phyloP scores from a whole-genome alignment of 352 stramenopile genomes.

The Globisporangium takayamanum region DNA sequence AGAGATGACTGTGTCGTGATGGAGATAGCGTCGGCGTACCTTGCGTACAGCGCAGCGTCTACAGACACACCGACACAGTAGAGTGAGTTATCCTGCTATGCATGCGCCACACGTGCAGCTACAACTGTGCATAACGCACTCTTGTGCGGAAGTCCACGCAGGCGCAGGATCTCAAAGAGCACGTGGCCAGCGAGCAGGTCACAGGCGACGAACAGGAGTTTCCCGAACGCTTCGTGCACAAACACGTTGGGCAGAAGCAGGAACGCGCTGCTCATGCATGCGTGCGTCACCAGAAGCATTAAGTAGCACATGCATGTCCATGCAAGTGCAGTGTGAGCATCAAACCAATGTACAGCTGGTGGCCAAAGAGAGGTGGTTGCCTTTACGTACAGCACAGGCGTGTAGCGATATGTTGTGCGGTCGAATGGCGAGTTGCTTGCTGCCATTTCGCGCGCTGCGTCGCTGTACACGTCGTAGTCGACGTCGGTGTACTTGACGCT shows the following conservation, averaged over 20 bases:
- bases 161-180: constrained; percentile 82
- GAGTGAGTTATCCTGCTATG: background rate
- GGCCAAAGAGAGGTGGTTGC: too few species aligned
- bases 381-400: constrained; percentile 87
- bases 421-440: constrained; percentile 90
- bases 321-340: background rate
- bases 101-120: too few species aligned
- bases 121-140: constrained; percentile 17
- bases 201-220: constrained; percentile 94
- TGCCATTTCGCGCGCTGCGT: constrained; percentile 91
- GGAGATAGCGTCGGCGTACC: constrained; percentile 16
- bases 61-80: background rate
- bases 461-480: constrained; percentile 98
- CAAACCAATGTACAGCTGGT: background rate
- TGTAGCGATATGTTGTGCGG: constrained; percentile 98
- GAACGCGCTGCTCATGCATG: constrained; percentile 35
- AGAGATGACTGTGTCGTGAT: background rate
- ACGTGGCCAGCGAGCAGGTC: constrained; percentile 92
- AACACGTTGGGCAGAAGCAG: constrained; percentile 73
- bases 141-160: constrained; percentile 46
- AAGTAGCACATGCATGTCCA: background rate
- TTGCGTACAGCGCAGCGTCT: constrained; percentile 62
- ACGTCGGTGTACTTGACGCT: constrained; percentile 97
- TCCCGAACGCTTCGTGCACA: constrained; percentile 83
- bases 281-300: background rate